These are phyloP conservation scores for Micromonas commoda DNA, from an alignment of 139 green algal species.

Conservation along the genomic window DNA sequence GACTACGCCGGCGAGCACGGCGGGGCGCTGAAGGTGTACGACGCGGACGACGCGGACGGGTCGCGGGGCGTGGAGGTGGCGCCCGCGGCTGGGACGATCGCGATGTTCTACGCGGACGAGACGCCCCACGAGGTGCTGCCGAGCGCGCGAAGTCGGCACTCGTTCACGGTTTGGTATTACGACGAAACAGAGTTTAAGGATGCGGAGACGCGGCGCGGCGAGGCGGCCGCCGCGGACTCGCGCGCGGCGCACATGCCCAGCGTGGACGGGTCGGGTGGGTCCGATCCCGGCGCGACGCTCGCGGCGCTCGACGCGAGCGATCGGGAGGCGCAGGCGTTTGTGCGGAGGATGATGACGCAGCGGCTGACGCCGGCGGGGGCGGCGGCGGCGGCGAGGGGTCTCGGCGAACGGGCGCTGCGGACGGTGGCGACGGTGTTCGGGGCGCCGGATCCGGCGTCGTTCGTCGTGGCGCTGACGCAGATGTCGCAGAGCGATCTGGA, in stretches of 20 bases:
- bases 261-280: not conserved
- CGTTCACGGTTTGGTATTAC: constrained; percentile 52
- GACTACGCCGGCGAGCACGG: constrained; percentile 34
- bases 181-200: constrained; percentile 38
- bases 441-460: not conserved
- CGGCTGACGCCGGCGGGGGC: not conserved
- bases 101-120: constrained; percentile 44
- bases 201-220: constrained; percentile 16
- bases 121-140: constrained; percentile 46
- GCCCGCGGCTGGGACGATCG: constrained; percentile 39
- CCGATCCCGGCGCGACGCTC: not conserved
- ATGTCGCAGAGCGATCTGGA: not conserved
- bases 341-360: not conserved
- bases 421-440: not conserved
- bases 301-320: not conserved
- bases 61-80: constrained; percentile 34
- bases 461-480: not conserved
- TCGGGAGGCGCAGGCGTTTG: not conserved
- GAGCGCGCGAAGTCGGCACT: constrained; percentile 29
- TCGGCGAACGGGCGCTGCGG: not conserved
- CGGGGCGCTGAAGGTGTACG: constrained; percentile 40
- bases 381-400: no score
- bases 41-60: not conserved
- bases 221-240: not conserved
- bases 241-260: not conserved